Evolutionary conservation across 31 red algal species (phyloP).

Genomic region (Endocladia muricata): DNA sequence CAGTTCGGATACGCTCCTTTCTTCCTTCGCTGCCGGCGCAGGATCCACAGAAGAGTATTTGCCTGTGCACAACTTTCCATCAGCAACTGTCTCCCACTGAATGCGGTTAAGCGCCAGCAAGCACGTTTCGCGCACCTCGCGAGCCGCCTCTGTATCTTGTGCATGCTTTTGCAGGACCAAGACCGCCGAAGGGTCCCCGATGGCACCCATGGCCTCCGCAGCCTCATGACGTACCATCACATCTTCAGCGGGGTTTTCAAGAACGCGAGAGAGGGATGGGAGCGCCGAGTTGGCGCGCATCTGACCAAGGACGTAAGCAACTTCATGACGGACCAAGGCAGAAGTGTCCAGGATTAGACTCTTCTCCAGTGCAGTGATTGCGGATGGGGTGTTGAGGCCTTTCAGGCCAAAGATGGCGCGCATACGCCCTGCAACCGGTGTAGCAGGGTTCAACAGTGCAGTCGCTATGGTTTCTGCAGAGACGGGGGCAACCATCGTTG

Average conservation of each 20-base stretch:
- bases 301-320: conserved; percentile 93
- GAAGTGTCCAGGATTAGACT: conserved; percentile 65
- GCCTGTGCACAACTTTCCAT: neutral
- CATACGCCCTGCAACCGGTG: conserved; percentile 80
- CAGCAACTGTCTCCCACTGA: conserved; percentile 3
- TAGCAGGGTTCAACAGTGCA: too few relatives aligned
- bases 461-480: conserved; percentile 12
- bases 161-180: conserved; percentile 27
- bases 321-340: conserved; percentile 87
- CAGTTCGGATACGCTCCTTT: conserved; percentile 19
- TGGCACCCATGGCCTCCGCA: conserved; percentile 94
- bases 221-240: conserved; percentile 96
- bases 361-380: conserved; percentile 53
- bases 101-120: conserved; percentile 60
- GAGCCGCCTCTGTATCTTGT: conserved; percentile 15
- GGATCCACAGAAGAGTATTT: conserved; percentile 44
- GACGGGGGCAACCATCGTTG: neutral
- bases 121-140: conserved; percentile 88
- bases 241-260: conserved; percentile 60
- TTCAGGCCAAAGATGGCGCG: conserved; percentile 85
- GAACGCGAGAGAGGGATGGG: conserved; percentile 13
- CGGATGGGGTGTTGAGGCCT: conserved; percentile 30
- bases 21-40: conserved; percentile 25
- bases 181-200: conserved; percentile 23
- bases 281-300: conserved; percentile 49